Conservation (phyloP, 1,139 yeast species). For the Kluyveromyces sp. region DNA sequence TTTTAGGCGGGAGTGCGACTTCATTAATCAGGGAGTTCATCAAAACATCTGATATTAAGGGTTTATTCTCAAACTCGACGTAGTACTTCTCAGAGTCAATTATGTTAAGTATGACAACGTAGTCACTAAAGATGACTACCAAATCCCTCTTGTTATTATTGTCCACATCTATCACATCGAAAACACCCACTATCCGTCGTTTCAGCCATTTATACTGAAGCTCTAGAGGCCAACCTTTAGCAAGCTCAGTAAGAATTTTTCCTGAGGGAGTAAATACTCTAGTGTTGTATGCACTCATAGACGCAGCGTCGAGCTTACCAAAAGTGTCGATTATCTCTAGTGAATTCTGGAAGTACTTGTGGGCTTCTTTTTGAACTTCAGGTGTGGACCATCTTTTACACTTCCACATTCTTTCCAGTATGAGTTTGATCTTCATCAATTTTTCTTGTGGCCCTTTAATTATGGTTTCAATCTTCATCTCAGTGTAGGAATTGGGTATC, state of each 20-base stretch:
- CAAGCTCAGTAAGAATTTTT: slow-evolving; percentile 73
- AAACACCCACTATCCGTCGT: slow-evolving; percentile 77
- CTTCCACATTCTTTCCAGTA: slow-evolving; percentile 50
- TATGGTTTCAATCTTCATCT: slow-evolving; percentile 57
- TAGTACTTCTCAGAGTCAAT: slow-evolving; percentile 25
- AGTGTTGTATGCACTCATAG: slow-evolving; percentile 41
- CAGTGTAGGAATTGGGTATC: slow-evolving; percentile 39
- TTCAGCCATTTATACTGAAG: slow-evolving; percentile 84
- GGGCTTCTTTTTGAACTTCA: slow-evolving; percentile 31
- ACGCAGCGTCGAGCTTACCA: slow-evolving; percentile 44
- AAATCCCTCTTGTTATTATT: slow-evolving; percentile 39
- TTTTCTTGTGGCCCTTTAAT: slow-evolving; percentile 63
- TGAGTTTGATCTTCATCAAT: slow-evolving; percentile 59
- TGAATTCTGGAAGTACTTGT: slow-evolving; percentile 40
- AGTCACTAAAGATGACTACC: slow-evolving; percentile 75
- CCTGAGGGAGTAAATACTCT: slow-evolving; percentile 90
- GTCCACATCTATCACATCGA: slow-evolving; percentile 44
- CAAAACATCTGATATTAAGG: slow-evolving; percentile 68
- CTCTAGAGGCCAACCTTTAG: slow-evolving; percentile 80
- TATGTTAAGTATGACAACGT: slow-evolving; percentile 55
- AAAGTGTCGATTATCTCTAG: slow-evolving; percentile 72
- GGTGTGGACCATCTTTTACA: slow-evolving; percentile 36
- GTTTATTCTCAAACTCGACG: slow-evolving; percentile 37
- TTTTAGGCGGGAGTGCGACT: slow-evolving; percentile 57
- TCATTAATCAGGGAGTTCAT: slow-evolving; percentile 89